These are phyloP conservation scores for Arctostaphylos glauca DNA, from an alignment of 148 eudicot genomes.

Conservation along the genomic window DNA sequence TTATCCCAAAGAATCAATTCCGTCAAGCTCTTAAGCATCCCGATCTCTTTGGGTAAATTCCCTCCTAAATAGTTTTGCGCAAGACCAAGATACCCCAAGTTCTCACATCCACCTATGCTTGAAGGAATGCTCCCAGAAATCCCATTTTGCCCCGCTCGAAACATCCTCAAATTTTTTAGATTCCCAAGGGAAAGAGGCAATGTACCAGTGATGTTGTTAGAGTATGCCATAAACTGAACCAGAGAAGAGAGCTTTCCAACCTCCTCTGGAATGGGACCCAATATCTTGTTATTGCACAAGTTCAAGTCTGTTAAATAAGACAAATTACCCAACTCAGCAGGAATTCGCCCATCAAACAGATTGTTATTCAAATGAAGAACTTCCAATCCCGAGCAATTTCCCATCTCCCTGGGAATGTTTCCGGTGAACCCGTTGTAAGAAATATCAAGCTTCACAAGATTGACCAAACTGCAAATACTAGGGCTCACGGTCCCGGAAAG, in stretches of 20 bases:
- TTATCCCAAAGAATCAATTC: constrained; percentile 79
- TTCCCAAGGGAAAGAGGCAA: constrained; percentile 73
- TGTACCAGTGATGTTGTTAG: constrained; percentile 61
- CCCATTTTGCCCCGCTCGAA: constrained; percentile 82
- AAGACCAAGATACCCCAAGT: constrained; percentile 65
- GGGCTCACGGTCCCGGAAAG: constrained; percentile 69
- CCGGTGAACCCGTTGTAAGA: constrained; percentile 57
- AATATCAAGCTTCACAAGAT: constrained; percentile 46
- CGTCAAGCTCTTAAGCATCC: constrained; percentile 57
- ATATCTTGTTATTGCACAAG: constrained; percentile 77
- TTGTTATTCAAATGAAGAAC: constrained; percentile 57
- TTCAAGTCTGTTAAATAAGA: constrained; percentile 52
- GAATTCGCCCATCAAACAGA: constrained; percentile 61
- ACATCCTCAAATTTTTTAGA: constrained; percentile 49
- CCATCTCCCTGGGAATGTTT: constrained; percentile 63
- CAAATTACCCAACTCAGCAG: constrained; percentile 61
- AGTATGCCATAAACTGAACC: constrained; percentile 62
- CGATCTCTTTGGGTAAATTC: constrained; percentile 70
- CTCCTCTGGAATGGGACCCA: constrained; percentile 73
- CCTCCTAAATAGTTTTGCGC: constrained; percentile 79
- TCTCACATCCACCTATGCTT: constrained; percentile 65
- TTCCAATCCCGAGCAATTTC: constrained; percentile 53
- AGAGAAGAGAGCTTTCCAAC: constrained; percentile 69
- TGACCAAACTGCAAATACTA: constrained; percentile 63
- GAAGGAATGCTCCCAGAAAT: constrained; percentile 75